phyloP scores from a whole-genome alignment of 768 basidiomycete species.

The Suillus sp. region DNA sequence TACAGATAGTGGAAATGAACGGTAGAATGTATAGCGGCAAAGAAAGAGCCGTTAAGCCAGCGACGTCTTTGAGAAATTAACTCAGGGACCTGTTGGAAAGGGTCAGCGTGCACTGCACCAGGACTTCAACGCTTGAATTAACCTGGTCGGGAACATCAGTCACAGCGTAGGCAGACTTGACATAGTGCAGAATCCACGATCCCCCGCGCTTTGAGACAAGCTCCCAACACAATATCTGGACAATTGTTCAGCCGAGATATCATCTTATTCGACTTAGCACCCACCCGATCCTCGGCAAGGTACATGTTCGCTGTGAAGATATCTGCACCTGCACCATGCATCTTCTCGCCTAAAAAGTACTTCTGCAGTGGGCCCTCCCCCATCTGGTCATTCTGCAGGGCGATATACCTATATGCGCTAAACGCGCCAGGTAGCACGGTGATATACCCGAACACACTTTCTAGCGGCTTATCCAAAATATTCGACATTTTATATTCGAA shows the following conservation, averaged over 20 bases:
- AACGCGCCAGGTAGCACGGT: constrained; percentile 93
- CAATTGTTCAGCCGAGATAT: constrained; percentile 17
- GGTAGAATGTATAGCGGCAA: constrained; percentile 90
- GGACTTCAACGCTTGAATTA: constrained; percentile 15
- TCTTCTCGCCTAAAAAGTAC: constrained; percentile 96
- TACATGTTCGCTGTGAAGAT: constrained; percentile 98
- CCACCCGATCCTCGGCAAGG: constrained; percentile 82
- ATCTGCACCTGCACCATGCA: constrained; percentile 86
- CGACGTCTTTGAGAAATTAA: constrained; percentile 92
- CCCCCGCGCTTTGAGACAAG: constrained; percentile 92
- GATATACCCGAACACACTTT: constrained; percentile 91
- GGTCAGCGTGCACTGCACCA: constrained; percentile 3
- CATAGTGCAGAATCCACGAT: constrained; percentile 93
- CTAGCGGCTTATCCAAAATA: constrained; percentile 90
- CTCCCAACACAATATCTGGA: constrained; percentile 93
- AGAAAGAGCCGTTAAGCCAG: constrained; percentile 99
- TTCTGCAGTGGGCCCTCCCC: constrained; percentile 92
- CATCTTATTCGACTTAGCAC: constrained; percentile 22
- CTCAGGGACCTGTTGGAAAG: constrained; percentile 68
- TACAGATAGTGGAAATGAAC: constrained; percentile 96
- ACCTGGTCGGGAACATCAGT: constrained; percentile 94
- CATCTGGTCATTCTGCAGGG: constrained; percentile 78
- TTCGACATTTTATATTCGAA: constrained; percentile 96
- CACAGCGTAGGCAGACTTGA: constrained; percentile 90
- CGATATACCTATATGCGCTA: constrained; percentile 89